Conservation (phyloP, 768 basidiomycete species). For the Dentipellis fragilis region DNA sequence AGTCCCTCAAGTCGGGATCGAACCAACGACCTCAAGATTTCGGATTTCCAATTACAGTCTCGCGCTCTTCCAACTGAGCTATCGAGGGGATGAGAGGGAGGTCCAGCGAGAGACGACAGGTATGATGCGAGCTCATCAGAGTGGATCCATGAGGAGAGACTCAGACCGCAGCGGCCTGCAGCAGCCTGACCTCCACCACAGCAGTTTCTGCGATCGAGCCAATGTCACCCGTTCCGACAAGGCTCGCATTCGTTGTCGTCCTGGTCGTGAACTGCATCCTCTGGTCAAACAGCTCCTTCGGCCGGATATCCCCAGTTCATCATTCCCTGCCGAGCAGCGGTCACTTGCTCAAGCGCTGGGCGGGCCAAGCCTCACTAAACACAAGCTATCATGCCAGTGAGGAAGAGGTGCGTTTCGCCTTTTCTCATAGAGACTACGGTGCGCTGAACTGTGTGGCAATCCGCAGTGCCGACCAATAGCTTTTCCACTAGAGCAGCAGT, state of each 20-base stretch:
- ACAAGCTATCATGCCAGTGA: not conserved
- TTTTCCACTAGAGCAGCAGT: conserved; percentile 46
- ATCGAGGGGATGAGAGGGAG: conserved; percentile 15
- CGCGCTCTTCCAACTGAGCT: conserved; percentile 27
- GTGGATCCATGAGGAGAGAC: no score
- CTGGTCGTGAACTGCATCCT: conserved; percentile 51
- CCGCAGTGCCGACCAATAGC: conserved; percentile 58
- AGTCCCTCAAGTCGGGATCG: conserved; percentile 23
- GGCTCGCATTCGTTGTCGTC: conserved; percentile 39
- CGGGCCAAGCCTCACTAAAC: not conserved
- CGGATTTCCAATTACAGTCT: conserved; percentile 20
- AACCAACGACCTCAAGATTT: conserved; percentile 23
- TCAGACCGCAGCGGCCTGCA: no score
- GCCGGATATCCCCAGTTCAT: conserved; percentile 11
- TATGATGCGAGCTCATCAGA: no score
- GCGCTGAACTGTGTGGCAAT: not conserved
- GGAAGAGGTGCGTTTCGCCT: conserved; percentile 8
- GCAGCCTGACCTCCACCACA: no score
- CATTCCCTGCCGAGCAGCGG: not conserved
- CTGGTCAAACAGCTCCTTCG: conserved; percentile 40
- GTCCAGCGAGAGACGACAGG: no score
- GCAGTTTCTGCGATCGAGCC: conserved; percentile 2
- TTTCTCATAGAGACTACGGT: not conserved
- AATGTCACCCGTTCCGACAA: conserved; percentile 42
- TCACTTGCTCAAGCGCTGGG: not conserved